Base-by-base conservation (phyloP, 768 basidiomycete genomes). In the Hemileccinum impolitum region DNA sequence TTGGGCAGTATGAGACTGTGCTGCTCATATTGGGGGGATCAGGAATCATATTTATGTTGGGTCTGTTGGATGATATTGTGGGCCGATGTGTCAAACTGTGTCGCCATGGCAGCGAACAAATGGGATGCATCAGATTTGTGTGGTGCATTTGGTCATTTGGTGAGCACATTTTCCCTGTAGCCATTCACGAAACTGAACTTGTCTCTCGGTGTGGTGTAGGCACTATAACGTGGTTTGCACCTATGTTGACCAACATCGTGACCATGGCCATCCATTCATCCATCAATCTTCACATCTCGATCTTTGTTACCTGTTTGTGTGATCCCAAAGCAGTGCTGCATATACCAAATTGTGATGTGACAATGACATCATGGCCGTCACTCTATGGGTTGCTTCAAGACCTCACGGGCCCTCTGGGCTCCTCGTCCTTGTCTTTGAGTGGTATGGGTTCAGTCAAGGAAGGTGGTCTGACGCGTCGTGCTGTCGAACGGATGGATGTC, bases 141-240 rank as follows among this genome's bases (percentile, higher is more conserved):
- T 96, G 93, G 93, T 89, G 80, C 60, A 77, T 89, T 4, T 73
- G 80, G 21, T 86, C 85, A 4, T 85, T 83, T 43, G 82, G 87
- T 87, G 53, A 55, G 81, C 65, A 11, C 36, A n/a, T 18, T 21
- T 19, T 37, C 36, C 9, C 4, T 3, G 7, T 21, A 7, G 21
- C 3, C 15, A 23, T 39, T 23, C 13, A 39, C 7, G 5, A 15
- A 39, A 14, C 39, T 8, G 14, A 2, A 18, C 23, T 23, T 6
- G n/a, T n/a, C n/a, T n/a, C n/a, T n/a, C n/a, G n/a, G n/a, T 4
- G 2, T 3, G 25, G 21, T 41, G 14, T 43, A 80, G 80, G 69
- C 19, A 65, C 62, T 15, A 71, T 82, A 6, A 37, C 59, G 7
- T 82, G 80, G 78, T 79, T 81, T 57, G 64, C 75, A 15, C 72